Conservation (phyloP, 805 yeast species). For the Starmerella sirachaensis region DNA sequence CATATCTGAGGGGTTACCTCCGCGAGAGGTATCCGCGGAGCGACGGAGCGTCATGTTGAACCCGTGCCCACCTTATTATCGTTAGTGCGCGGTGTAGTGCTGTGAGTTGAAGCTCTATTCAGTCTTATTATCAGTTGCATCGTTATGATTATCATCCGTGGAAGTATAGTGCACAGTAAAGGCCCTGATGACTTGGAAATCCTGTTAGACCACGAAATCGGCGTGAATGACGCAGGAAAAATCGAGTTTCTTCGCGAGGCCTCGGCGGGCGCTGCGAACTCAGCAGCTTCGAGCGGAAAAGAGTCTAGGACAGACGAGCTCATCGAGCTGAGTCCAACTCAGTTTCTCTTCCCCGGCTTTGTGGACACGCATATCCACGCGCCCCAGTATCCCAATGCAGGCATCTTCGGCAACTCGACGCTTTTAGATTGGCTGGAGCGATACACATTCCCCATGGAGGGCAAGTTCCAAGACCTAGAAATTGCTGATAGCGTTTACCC, state of each 20-base stretch:
- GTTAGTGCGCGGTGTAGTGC: too few relatives aligned
- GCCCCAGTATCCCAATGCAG: conserved; percentile 69
- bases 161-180: conserved; percentile 16
- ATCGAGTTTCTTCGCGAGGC: conserved; percentile 11
- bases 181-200: conserved; percentile 35
- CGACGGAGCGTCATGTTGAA: too few relatives aligned
- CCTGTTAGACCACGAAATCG: conserved; percentile 44
- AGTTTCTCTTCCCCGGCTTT: conserved; percentile 72
- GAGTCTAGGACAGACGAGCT: background rate
- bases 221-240: conserved; percentile 48
- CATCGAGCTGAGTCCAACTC: conserved; percentile 7
- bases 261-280: too few relatives aligned
- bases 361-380: conserved; percentile 78
- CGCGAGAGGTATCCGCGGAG: too few relatives aligned
- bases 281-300: conserved; percentile 1
- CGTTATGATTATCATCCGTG: conserved; percentile 5
- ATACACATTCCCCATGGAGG: conserved; percentile 84
- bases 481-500: conserved; percentile 53
- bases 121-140: too few relatives aligned
- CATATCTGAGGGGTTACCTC: too few relatives aligned
- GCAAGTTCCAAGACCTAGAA: conserved; percentile 42
- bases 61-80: too few relatives aligned
- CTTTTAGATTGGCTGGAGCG: conserved; percentile 77
- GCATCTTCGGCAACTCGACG: conserved; percentile 75
- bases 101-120: too few relatives aligned